A percentile compares a stretch with the other conserved stretches of the same genome.
Evolutionary conservation across 2,329 filamentous ascomycete species (phyloP).

Genomic region (Trichoderma sp.): DNA sequence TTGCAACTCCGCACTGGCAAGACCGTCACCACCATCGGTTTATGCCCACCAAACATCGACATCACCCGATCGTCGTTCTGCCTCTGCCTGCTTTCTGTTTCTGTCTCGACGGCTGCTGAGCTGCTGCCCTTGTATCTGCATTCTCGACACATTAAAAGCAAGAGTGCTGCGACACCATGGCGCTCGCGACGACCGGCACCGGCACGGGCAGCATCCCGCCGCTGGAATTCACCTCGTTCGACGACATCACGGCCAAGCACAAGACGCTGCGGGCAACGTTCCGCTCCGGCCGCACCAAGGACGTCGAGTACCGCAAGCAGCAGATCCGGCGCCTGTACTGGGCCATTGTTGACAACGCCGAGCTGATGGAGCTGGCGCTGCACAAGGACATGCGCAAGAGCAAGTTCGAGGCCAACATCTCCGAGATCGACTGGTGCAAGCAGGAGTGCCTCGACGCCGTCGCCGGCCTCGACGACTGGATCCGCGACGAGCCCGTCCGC

Average conservation of each 20-base stretch:
- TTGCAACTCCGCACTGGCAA: too few relatives aligned
- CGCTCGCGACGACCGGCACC: slow-evolving; percentile 36
- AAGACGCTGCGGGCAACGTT: slow-evolving; percentile 69
- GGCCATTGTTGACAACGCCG: slow-evolving; percentile 78
- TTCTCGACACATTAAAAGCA: not conserved
- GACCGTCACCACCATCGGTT: not conserved
- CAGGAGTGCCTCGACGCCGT: slow-evolving; percentile 80
- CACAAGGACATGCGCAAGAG: slow-evolving; percentile 78
- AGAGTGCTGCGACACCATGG: slow-evolving; percentile 40
- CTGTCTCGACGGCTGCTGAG: not conserved
- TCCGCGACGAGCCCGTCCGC: slow-evolving; percentile 74
- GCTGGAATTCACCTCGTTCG: slow-evolving; percentile 65
- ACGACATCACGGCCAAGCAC: slow-evolving; percentile 65
- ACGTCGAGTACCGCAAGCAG: slow-evolving; percentile 75
- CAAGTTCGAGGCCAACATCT: slow-evolving; percentile 69
- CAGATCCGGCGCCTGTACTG: slow-evolving; percentile 96
- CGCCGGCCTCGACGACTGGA: slow-evolving; percentile 78
- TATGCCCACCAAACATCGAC: not conserved
- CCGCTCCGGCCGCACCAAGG: slow-evolving; percentile 76
- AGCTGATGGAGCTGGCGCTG: slow-evolving; percentile 73
- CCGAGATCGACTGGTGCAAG: slow-evolving; percentile 76
- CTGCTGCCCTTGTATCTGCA: not conserved
- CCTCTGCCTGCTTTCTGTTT: not conserved
- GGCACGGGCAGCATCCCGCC: slow-evolving; percentile 40
- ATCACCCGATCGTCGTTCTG: too few relatives aligned